These are phyloP conservation scores for Hypoxylon sp. DNA, from an alignment of 2,329 filamentous ascomycete species.

Conservation along the genomic window DNA sequence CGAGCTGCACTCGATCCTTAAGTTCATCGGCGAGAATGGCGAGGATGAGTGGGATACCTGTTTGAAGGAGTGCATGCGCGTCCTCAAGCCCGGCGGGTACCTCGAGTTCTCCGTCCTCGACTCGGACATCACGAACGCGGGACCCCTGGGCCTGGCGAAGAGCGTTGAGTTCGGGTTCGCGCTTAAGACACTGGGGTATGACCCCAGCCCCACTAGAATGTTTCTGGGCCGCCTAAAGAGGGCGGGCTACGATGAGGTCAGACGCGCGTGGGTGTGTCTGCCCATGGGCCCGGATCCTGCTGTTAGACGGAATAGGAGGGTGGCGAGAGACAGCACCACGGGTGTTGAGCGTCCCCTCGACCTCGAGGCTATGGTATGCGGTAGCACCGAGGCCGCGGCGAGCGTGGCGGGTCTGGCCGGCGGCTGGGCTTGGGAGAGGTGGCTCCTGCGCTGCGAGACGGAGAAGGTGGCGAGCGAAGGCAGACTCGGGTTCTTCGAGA, in stretches of 20 bases:
- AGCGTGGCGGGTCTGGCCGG: slow-evolving; percentile 86
- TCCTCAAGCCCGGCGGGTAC: slow-evolving; percentile 93
- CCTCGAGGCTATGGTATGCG: slow-evolving; percentile 74
- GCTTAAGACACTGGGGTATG: slow-evolving; percentile 90
- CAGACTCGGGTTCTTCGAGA: slow-evolving; percentile 62
- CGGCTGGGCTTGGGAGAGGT: slow-evolving; percentile 95
- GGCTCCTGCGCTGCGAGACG: slow-evolving; percentile 89
- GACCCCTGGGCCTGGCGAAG: slow-evolving; percentile 83
- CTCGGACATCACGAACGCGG: slow-evolving; percentile 88
- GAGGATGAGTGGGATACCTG: slow-evolving; percentile 91
- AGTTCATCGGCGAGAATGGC: slow-evolving; percentile 75
- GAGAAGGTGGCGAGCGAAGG: slow-evolving; percentile 82
- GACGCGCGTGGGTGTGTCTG: slow-evolving; percentile 89
- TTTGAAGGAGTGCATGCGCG: slow-evolving; percentile 87
- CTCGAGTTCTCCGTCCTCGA: slow-evolving; percentile 93
- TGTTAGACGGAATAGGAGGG: slow-evolving; percentile 54
- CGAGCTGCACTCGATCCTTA: slow-evolving; percentile 87
- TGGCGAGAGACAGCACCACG: slow-evolving; percentile 49
- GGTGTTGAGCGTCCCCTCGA: slow-evolving; percentile 63
- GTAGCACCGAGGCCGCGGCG: slow-evolving; percentile 79
- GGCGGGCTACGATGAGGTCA: slow-evolving; percentile 83
- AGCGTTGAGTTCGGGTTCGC: slow-evolving; percentile 93
- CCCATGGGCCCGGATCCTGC: slow-evolving; percentile 78
- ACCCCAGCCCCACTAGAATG: slow-evolving; percentile 83
- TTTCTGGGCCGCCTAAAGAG: slow-evolving; percentile 82